A percentile compares a stretch with the other conserved stretches of the same genome.
Conservation (phyloP, 805 yeast species). For the Ogataea salicorniae region DNA sequence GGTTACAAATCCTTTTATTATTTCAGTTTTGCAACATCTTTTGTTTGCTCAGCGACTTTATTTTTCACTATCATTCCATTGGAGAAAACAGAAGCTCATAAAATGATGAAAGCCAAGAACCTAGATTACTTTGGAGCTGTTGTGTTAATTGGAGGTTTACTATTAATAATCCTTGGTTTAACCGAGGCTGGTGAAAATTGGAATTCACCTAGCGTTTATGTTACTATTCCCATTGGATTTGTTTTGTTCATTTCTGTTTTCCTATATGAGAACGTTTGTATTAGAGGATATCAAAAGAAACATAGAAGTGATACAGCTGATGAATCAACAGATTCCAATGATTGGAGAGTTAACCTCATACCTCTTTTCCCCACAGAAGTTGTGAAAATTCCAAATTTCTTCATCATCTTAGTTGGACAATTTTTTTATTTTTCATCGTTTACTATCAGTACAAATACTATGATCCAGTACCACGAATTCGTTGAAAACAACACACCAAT, state of each 20-base stretch:
- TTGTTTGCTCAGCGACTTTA: slow-evolving; percentile 16
- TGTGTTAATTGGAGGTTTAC: slow-evolving; percentile 30
- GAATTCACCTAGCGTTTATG: slow-evolving; percentile 37
- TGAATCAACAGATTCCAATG: too few species aligned
- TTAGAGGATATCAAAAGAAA: slow-evolving; percentile 9
- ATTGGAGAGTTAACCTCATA: slow-evolving; percentile 16
- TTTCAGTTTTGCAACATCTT: slow-evolving; percentile 30
- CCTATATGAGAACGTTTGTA: slow-evolving; percentile 28
- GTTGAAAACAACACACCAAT: slow-evolving; percentile 29
- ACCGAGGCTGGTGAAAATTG: slow-evolving; percentile 42
- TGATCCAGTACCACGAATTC: slow-evolving; percentile 23
- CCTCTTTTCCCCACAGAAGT: slow-evolving; percentile 20
- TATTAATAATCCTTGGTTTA: slow-evolving; percentile 38
- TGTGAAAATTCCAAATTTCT: slow-evolving; percentile 17
- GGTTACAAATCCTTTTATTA: slow-evolving; percentile 39
- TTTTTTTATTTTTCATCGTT: slow-evolving; percentile 6
- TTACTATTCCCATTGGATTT: slow-evolving; percentile 36
- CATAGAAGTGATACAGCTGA: neutral
- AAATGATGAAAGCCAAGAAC: slow-evolving; percentile 17
- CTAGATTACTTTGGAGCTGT: slow-evolving; percentile 34
- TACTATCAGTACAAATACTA: slow-evolving; percentile 1
- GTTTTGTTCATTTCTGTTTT: slow-evolving; percentile 24
- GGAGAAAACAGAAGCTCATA: slow-evolving; percentile 23
- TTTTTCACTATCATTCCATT: slow-evolving; percentile 26
- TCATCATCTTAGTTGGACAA: slow-evolving; percentile 8